phyloP scores from a whole-genome alignment of 169 alveolate species.

The Plasmodium coatneyi region DNA sequence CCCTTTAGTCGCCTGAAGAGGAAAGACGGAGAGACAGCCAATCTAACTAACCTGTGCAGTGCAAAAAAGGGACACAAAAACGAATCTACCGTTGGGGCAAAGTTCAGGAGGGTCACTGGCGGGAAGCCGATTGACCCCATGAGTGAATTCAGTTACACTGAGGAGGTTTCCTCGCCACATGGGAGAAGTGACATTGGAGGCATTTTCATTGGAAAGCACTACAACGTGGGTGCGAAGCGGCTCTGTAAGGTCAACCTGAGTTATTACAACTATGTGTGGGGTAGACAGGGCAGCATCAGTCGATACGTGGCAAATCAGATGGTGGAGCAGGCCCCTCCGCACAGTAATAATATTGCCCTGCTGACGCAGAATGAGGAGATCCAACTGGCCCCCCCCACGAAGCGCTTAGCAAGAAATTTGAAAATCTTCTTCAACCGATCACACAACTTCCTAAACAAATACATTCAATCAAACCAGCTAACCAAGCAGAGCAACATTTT shows the following conservation, averaged over 20 bases:
- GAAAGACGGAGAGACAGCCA: not conserved
- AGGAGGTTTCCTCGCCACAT: not conserved
- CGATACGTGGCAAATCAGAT: not conserved
- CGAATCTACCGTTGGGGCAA: not conserved
- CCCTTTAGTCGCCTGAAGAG: not conserved
- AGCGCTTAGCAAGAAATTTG: not conserved
- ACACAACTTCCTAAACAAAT: slow-evolving; percentile 35
- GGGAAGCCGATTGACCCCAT: not conserved
- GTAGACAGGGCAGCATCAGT: not conserved
- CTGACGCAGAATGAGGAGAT: not conserved
- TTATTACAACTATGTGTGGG: not conserved
- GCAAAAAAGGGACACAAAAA: slow-evolving; percentile 1
- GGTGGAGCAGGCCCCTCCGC: not conserved
- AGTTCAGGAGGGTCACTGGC: not conserved
- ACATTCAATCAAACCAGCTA: slow-evolving; percentile 4
- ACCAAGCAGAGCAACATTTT: slow-evolving; percentile 56
- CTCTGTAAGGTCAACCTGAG: not conserved
- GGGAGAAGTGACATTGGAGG: not conserved
- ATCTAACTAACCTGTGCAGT: not conserved
- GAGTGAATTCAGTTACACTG: not conserved
- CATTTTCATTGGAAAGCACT: not conserved
- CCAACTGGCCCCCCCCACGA: not conserved
- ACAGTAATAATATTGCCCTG: not conserved
- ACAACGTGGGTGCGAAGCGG: not conserved
- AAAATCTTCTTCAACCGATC: slow-evolving; percentile 25